Conservation (phyloP, 2,329 filamentous ascomycete genomes). For the Fusarium lateritium region DNA sequence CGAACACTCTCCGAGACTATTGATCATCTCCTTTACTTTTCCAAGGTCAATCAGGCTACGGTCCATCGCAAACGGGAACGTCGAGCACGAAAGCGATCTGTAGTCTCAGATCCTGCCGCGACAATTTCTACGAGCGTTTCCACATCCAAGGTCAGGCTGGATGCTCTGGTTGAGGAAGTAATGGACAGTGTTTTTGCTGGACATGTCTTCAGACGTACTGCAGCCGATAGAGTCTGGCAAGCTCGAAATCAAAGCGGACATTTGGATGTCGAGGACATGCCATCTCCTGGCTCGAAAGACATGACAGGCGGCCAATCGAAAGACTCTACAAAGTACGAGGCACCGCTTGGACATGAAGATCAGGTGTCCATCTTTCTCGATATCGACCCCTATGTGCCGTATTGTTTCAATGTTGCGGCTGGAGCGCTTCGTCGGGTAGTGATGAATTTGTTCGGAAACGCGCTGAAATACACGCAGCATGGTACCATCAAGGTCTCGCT, state of each 20-base stretch:
- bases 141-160: constrained; percentile 27
- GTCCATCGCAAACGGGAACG: constrained; percentile 30
- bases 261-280: not conserved
- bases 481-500: constrained; percentile 53
- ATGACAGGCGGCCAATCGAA: constrained; percentile 6
- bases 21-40: constrained; percentile 67
- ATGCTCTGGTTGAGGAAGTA: constrained; percentile 42
- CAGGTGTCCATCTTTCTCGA: constrained; percentile 51
- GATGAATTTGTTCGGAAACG: constrained; percentile 75
- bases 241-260: constrained; percentile 10
- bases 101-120: constrained; percentile 15
- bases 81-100: constrained; percentile 21
- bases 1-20: constrained; percentile 68
- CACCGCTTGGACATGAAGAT: constrained; percentile 24
- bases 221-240: constrained; percentile 35
- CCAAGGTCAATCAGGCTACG: constrained; percentile 64
- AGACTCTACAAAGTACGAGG: constrained; percentile 8
- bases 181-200: constrained; percentile 46
- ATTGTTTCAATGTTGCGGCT: constrained; percentile 68
- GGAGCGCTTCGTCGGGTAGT: constrained; percentile 68
- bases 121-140: constrained; percentile 5
- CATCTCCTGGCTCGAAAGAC: not conserved
- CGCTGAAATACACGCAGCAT: constrained; percentile 70
- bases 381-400: constrained; percentile 61
- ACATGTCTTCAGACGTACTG: constrained; percentile 34